These are phyloP conservation scores for Venturia aucupariae DNA, from an alignment of 2,329 filamentous ascomycete species.

Conservation along the genomic window DNA sequence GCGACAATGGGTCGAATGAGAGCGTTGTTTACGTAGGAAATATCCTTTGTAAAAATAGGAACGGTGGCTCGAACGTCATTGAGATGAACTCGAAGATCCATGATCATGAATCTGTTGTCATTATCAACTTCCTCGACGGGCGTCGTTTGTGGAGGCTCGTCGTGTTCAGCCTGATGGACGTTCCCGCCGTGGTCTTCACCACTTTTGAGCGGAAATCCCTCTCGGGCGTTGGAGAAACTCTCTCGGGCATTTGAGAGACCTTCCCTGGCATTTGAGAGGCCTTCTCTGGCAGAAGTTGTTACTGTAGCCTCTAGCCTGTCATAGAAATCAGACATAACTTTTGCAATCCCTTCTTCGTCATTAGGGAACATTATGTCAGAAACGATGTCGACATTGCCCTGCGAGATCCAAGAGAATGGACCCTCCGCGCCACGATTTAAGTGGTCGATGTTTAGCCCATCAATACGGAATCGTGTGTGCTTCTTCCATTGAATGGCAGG, in stretches of 20 bases:
- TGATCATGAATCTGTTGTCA: slow-evolving; percentile 73
- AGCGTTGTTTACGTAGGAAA: slow-evolving; percentile 94
- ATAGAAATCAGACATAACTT: slow-evolving; percentile 95
- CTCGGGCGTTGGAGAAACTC: background rate
- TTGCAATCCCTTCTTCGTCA: slow-evolving; percentile 83
- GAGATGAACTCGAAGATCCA: slow-evolving; percentile 89
- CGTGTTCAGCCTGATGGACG: slow-evolving; percentile 14
- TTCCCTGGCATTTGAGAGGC: slow-evolving; percentile 19
- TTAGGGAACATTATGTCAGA: slow-evolving; percentile 91
- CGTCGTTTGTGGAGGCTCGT: background rate
- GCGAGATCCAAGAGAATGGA: slow-evolving; percentile 95
- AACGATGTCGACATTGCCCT: slow-evolving; percentile 93
- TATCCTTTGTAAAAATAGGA: slow-evolving; percentile 80
- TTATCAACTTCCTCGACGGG: slow-evolving; percentile 16
- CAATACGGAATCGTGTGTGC: slow-evolving; percentile 83
- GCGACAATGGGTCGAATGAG: slow-evolving; percentile 93
- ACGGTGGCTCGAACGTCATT: slow-evolving; percentile 92
- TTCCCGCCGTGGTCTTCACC: slow-evolving; percentile 19
- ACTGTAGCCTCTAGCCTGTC: slow-evolving; percentile 92
- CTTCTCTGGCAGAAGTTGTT: slow-evolving; percentile 54
- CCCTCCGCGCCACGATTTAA: slow-evolving; percentile 88
- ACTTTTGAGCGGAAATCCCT: background rate
- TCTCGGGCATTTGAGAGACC: background rate
- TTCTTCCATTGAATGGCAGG: slow-evolving; percentile 66
- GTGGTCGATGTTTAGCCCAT: slow-evolving; percentile 90